Conservation (phyloP, 2,329 filamentous ascomycete species). For the Neofusicoccum laricinum region DNA sequence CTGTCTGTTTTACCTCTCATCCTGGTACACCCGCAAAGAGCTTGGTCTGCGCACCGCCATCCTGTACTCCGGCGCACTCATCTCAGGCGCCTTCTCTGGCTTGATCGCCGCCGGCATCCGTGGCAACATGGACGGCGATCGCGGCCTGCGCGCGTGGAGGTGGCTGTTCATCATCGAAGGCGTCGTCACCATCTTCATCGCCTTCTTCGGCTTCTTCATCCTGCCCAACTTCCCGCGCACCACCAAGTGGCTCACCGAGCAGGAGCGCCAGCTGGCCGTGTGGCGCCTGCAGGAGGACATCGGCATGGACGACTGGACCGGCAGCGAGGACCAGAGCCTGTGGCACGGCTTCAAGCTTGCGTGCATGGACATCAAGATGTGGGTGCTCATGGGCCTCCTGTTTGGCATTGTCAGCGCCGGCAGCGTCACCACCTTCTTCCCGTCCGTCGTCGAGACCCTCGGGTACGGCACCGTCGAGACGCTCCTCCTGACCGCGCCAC, state of each 20-base stretch:
- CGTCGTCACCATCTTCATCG: conserved; percentile 48
- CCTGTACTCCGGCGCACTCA: conserved; percentile 65
- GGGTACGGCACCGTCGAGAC: conserved; percentile 46
- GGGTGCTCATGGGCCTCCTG: conserved; percentile 37
- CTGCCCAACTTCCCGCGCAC: conserved; percentile 65
- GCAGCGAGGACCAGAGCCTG: conserved; percentile 34
- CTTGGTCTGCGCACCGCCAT: conserved; percentile 63
- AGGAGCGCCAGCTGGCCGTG: conserved; percentile 37
- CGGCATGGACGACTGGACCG: conserved; percentile 40
- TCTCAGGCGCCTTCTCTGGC: conserved; percentile 71
- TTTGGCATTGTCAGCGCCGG: conserved; percentile 40
- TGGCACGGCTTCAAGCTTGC: conserved; percentile 42
- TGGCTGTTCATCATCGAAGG: conserved; percentile 24
- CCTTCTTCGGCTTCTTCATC: conserved; percentile 56
- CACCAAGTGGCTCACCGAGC: conserved; percentile 38
- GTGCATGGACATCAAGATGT: conserved; percentile 38
- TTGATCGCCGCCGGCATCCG: conserved; percentile 61
- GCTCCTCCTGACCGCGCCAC: conserved; percentile 51
- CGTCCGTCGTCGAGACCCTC: conserved; percentile 44
- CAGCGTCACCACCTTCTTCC: conserved; percentile 46
- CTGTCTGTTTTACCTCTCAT: conserved; percentile 61
- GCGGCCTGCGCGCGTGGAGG: conserved; percentile 59
- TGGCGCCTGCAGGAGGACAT: conserved; percentile 38
- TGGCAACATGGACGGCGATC: conserved; percentile 58
- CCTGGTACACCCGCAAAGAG: conserved; percentile 70